Percentiles rank a stretch among this genome's conserved stretches.
Conservation (phyloP, 768 basidiomycete genomes). For the Suillus lakei region DNA sequence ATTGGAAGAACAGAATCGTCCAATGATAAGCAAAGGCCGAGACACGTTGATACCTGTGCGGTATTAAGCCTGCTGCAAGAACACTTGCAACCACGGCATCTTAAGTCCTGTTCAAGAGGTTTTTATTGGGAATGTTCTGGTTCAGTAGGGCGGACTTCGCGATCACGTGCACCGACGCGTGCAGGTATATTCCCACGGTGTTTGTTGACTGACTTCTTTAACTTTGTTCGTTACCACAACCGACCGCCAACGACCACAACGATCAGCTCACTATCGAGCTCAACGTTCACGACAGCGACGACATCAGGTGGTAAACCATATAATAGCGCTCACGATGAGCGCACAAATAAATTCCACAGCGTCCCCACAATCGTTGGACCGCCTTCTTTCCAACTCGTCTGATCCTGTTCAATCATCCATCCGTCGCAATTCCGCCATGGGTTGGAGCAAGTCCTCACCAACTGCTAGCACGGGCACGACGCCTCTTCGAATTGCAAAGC, state of each 20-base stretch:
- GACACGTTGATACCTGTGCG: not conserved
- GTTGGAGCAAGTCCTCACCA: conserved; percentile 49
- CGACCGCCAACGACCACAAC: conserved; percentile 14
- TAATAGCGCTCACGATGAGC: conserved; percentile 32
- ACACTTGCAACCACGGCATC: not conserved
- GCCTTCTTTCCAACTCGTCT: conserved; percentile 63
- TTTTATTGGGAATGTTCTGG: too few species aligned
- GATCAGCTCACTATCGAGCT: conserved; percentile 12
- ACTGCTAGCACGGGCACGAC: conserved; percentile 41
- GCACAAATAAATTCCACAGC: conserved; percentile 33
- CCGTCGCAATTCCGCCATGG: conserved; percentile 57
- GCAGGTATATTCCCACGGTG: conserved; percentile 32
- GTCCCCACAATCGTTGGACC: conserved; percentile 52
- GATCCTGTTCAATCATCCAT: conserved; percentile 69
- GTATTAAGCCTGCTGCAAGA: not conserved
- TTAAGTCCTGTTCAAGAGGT: not conserved
- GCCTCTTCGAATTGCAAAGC: conserved; percentile 67
- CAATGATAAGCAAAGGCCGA: not conserved
- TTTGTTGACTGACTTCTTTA: conserved; percentile 11
- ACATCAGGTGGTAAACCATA: conserved; percentile 14
- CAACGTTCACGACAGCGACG: conserved; percentile 22
- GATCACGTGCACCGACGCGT: conserved; percentile 38
- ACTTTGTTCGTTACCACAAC: conserved; percentile 12
- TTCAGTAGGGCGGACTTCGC: conserved; percentile 16
- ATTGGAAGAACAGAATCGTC: not conserved